A percentile compares a stretch with the other conserved stretches of the same genome.
phyloP scores from a whole-genome alignment of 2,329 filamentous ascomycete genomes.

The Penicillium sp. region DNA sequence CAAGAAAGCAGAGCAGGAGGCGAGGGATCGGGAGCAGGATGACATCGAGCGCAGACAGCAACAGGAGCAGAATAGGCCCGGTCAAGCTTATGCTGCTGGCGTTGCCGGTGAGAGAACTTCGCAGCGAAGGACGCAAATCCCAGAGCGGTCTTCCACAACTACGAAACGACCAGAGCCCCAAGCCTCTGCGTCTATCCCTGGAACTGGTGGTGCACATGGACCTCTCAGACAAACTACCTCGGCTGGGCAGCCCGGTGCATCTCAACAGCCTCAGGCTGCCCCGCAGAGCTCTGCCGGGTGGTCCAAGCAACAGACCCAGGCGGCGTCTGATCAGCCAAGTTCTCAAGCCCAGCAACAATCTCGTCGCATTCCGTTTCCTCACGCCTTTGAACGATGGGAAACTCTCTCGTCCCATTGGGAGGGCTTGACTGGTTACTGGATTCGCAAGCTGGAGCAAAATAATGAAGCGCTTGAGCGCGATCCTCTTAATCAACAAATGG shows the following conservation, averaged over 20 bases:
- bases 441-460: constrained; percentile 82
- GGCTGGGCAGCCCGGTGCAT: too few species aligned
- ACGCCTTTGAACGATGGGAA: constrained; percentile 97
- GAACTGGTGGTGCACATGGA: too few species aligned
- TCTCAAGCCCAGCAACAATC: too few species aligned
- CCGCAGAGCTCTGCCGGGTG: too few species aligned
- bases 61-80: constrained; percentile 31
- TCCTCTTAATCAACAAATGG: constrained; percentile 76
- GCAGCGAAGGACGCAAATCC: constrained; percentile 26
- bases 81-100: constrained; percentile 30
- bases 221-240: too few species aligned
- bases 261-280: too few species aligned
- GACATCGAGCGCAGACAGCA: constrained; percentile 44
- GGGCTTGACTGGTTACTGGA: constrained; percentile 93
- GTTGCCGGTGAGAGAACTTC: constrained; percentile 29
- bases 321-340: too few species aligned
- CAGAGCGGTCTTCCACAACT: too few species aligned
- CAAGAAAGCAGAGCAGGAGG: constrained; percentile 58
- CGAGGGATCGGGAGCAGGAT: constrained; percentile 47
- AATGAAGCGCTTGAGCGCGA: constrained; percentile 73
- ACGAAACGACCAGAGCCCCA: constrained; percentile 19
- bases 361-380: too few species aligned
- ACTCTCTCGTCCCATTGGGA: constrained; percentile 96
- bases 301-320: too few species aligned
- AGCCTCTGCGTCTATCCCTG: too few species aligned